Evolutionary conservation across 805 yeast species (phyloP).

Genomic region (Candida golubevii): DNA sequence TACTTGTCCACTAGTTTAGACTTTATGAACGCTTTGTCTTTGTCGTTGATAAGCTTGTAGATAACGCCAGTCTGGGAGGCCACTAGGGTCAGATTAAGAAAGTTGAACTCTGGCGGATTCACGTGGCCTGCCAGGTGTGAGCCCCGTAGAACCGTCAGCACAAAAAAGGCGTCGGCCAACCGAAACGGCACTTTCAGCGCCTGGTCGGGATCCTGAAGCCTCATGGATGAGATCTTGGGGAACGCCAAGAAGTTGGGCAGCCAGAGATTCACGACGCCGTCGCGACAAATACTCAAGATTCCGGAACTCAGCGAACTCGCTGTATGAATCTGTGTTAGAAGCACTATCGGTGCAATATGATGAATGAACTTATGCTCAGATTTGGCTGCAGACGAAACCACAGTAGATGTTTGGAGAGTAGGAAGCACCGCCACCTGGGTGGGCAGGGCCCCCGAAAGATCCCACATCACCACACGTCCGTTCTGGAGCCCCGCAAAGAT

Average conservation of each 20-base stretch:
- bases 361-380: constrained; percentile 5
- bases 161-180: constrained; percentile 1
- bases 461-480: constrained; percentile 53
- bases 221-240: constrained; percentile 15
- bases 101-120: constrained; percentile 13
- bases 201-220: constrained; percentile 1
- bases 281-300: constrained; percentile 13
- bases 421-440: constrained; percentile 16
- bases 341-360: constrained; percentile 15
- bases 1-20: background rate
- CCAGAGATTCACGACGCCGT: constrained; percentile 19
- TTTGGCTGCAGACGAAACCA: constrained; percentile 6
- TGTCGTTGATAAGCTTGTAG: constrained; percentile 9
- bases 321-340: constrained; percentile 9
- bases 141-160: constrained; percentile 2
- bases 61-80: constrained; percentile 10
- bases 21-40: constrained; percentile 5
- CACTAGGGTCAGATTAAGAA: constrained; percentile 10
- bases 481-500: constrained; percentile 47
- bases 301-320: constrained; percentile 9
- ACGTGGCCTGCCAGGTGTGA: constrained; percentile 5
- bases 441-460: constrained; percentile 22
- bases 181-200: background rate
- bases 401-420: constrained; percentile 15
- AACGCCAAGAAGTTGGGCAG: constrained; percentile 19